phyloP scores from a whole-genome alignment of 345 rosid species.

The Hypericum perforatum region DNA sequence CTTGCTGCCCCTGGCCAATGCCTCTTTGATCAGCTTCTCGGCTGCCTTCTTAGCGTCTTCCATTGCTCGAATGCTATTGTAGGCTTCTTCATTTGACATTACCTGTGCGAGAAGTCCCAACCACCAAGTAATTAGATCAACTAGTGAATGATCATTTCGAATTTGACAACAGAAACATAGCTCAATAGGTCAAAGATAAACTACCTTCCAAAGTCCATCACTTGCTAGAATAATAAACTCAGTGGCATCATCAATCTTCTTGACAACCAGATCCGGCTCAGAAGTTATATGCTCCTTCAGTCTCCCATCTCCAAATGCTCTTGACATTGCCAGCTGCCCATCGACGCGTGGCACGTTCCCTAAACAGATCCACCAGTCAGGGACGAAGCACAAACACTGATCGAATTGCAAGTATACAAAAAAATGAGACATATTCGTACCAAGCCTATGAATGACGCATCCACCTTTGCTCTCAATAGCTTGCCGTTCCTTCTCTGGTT shows the following conservation, averaged over 20 bases:
- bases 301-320: constrained; percentile 45
- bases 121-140: too few species aligned
- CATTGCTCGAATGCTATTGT: constrained; percentile 11
- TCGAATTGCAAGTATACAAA: too few species aligned
- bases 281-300: constrained; percentile 40
- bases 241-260: constrained; percentile 14
- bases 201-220: constrained; percentile 49
- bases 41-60: constrained; percentile 28
- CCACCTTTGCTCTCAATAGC: constrained; percentile 43
- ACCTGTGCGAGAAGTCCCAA: constrained; percentile 25
- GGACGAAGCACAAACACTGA: too few species aligned
- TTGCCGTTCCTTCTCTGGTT: constrained; percentile 33
- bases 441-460: constrained; percentile 23
- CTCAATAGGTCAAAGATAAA: neutral
- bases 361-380: too few species aligned
- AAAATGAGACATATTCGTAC: constrained; percentile 3
- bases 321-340: constrained; percentile 34
- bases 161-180: too few species aligned
- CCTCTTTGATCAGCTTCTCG: constrained; percentile 22
- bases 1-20: constrained; percentile 22
- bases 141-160: too few species aligned
- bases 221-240: constrained; percentile 47
- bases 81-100: constrained; percentile 39
- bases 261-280: constrained; percentile 24
- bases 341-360: constrained; percentile 39